Conservation (phyloP, 768 basidiomycete genomes). For the Mycena epipterygia region DNA sequence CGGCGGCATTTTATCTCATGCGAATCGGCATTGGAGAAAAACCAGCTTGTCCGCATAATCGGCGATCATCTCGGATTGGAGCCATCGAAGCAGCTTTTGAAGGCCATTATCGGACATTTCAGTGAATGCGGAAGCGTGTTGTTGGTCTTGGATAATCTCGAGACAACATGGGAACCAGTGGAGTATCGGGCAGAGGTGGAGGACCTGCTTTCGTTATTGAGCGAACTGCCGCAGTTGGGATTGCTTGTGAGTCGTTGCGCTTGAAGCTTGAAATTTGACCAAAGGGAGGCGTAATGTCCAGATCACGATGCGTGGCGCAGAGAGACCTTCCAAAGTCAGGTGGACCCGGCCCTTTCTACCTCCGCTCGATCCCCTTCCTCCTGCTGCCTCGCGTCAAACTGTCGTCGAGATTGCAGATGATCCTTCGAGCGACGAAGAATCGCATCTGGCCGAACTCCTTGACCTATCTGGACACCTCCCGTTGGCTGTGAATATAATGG, state of each 20-base stretch:
- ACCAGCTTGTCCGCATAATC: background rate
- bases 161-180: conserved; percentile 21
- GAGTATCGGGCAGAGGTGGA: conserved; percentile 22
- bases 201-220: conserved; percentile 13
- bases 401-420: conserved; percentile 27
- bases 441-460: background rate
- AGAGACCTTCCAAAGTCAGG: conserved; percentile 19
- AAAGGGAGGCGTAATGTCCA: background rate
- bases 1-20: conserved; percentile 25
- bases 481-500: conserved; percentile 26
- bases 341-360: conserved; percentile 27
- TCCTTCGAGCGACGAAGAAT: conserved; percentile 2
- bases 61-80: conserved; percentile 10
- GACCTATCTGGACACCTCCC: conserved; percentile 15
- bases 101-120: conserved; percentile 2
- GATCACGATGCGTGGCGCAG: conserved; percentile 30
- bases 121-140: background rate
- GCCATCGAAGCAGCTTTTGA: background rate
- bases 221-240: conserved; percentile 6
- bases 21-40: conserved; percentile 1
- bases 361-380: conserved; percentile 17
- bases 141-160: conserved; percentile 31
- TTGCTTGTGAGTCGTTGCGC: conserved; percentile 5
- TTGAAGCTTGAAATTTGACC: background rate
- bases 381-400: conserved; percentile 14